Conservation (phyloP, 1,284 basidiomycete genomes). For the Leccinum huronense region DNA sequence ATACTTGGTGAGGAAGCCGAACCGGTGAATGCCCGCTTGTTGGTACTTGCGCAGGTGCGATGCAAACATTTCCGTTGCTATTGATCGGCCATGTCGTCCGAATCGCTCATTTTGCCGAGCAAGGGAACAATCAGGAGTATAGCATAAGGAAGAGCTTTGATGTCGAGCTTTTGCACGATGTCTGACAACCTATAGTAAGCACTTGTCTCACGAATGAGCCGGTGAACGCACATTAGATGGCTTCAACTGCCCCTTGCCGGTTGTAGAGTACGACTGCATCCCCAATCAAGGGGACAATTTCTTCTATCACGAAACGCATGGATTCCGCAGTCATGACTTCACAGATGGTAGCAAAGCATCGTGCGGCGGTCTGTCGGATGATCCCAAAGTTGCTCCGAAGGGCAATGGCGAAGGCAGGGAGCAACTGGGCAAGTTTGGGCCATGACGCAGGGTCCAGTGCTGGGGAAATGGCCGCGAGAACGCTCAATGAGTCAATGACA, state of each 20-base stretch:
- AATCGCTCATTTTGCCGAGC: constrained; percentile 96
- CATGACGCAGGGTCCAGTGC: constrained; percentile 74
- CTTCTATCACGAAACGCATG: constrained; percentile 87
- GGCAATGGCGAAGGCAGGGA: constrained; percentile 75
- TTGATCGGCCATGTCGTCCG: constrained; percentile 84
- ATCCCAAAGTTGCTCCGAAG: constrained; percentile 86
- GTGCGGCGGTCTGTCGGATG: constrained; percentile 84
- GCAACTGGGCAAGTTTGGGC: constrained; percentile 66
- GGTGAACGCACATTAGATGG: constrained; percentile 65
- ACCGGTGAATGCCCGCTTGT: constrained; percentile 98
- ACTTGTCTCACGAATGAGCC: constrained; percentile 2
- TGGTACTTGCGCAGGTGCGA: constrained; percentile 95
- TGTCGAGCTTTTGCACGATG: constrained; percentile 88
- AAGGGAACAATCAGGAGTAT: constrained; percentile 97
- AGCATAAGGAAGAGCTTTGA: constrained; percentile 97
- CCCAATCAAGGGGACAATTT: constrained; percentile 81
- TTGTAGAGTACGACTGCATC: constrained; percentile 76
- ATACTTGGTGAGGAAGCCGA: constrained; percentile 96
- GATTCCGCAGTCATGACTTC: constrained; percentile 81
- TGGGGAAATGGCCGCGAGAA: constrained; percentile 83
- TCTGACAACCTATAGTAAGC: constrained; percentile 48
- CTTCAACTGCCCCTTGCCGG: constrained; percentile 88
- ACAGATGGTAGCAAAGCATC: constrained; percentile 86
- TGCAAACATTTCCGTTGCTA: constrained; percentile 96
- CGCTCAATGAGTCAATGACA: constrained; percentile 90